Conservation (phyloP, 1,139 yeast species). For the Hyphopichia pseudoburtonii region DNA sequence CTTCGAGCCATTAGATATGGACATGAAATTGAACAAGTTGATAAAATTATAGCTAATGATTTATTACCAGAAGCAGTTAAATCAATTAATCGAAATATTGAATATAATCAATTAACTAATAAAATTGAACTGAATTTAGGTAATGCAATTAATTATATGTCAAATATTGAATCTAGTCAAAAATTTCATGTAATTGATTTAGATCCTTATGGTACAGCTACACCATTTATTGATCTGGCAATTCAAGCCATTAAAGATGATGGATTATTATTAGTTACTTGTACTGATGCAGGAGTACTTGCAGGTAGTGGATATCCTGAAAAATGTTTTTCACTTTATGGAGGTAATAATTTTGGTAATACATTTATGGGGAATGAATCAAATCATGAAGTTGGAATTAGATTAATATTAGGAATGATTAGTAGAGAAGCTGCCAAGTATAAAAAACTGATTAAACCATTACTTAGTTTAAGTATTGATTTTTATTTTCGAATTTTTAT, state of each 20-base stretch:
- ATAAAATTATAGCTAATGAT: slow-evolving; percentile 83
- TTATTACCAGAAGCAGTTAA: slow-evolving; percentile 83
- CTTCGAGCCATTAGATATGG: slow-evolving; percentile 91
- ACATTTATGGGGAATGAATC: slow-evolving; percentile 75
- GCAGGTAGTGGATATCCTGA: slow-evolving; percentile 98
- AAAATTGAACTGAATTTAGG: slow-evolving; percentile 69
- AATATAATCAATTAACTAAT: slow-evolving; percentile 55
- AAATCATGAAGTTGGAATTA: slow-evolving; percentile 88
- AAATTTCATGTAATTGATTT: slow-evolving; percentile 84
- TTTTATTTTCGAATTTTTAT: slow-evolving; percentile 87
- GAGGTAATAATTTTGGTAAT: slow-evolving; percentile 70
- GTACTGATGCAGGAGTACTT: slow-evolving; percentile 92
- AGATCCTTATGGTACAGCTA: slow-evolving; percentile 97
- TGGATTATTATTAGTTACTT: slow-evolving; percentile 84
- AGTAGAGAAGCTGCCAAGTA: slow-evolving; percentile 87
- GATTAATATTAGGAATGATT: slow-evolving; percentile 76
- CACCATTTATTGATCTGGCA: slow-evolving; percentile 92
- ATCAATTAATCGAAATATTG: slow-evolving; percentile 70
- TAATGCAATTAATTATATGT: slow-evolving; percentile 87
- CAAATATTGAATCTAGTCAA: slow-evolving; percentile 41
- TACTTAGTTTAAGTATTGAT: slow-evolving; percentile 81
- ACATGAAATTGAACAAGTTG: slow-evolving; percentile 77
- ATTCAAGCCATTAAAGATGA: slow-evolving; percentile 77
- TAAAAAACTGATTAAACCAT: slow-evolving; percentile 83
- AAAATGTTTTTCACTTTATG: slow-evolving; percentile 90